Evolutionary conservation across 331 rosid genomes (phyloP).

Genomic region (Telfairia occidentalis): DNA sequence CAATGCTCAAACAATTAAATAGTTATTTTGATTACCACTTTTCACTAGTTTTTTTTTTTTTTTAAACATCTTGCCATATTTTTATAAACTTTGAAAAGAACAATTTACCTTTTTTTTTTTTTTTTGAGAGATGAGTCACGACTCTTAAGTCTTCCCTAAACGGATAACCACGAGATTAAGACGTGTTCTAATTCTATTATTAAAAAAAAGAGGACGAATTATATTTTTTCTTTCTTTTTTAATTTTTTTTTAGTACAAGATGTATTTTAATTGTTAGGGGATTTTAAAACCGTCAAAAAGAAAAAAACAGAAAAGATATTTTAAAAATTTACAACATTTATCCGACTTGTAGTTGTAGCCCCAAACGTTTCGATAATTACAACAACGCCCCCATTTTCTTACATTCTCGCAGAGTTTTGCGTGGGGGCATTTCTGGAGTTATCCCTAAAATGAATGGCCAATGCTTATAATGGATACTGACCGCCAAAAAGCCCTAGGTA

Average conservation of each 20-base stretch:
- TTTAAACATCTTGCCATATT: too few species aligned
- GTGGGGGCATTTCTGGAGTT: not conserved
- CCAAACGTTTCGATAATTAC: not conserved
- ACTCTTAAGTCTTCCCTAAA: not conserved
- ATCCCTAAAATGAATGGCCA: not conserved
- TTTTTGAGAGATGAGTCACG: too few species aligned
- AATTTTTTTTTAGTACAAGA: too few species aligned
- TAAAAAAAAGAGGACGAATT: too few species aligned
- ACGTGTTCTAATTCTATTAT: too few species aligned
- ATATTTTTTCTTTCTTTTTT: too few species aligned
- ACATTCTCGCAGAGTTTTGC: not conserved
- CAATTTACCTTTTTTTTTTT: too few species aligned
- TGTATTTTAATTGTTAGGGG: too few species aligned
- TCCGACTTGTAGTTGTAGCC: not conserved
- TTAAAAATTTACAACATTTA: not conserved
- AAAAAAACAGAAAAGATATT: not conserved
- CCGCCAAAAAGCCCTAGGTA: constrained; percentile 16
- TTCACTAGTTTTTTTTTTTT: too few species aligned
- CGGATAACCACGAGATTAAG: not conserved
- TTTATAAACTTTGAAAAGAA: too few species aligned
- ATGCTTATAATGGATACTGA: not conserved
- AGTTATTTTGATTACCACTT: too few species aligned
- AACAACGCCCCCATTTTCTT: not conserved
- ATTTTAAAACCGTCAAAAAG: not conserved
- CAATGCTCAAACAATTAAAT: too few species aligned